Base-by-base conservation (phyloP, 257 asterid genomes). In the Rauvolfia tetraphylla region DNA sequence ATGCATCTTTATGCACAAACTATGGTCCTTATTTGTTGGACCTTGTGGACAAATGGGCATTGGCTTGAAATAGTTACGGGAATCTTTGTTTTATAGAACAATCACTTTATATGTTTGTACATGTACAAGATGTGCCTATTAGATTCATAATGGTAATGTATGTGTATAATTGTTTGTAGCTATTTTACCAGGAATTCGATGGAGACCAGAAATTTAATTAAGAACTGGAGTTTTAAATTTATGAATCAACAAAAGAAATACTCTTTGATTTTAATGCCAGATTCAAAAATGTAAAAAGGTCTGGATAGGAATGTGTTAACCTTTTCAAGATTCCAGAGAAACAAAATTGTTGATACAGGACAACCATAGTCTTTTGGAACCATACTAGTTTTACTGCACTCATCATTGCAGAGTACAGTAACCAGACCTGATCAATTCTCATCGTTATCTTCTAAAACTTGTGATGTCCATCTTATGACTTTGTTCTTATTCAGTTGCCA, bases 401-500 rank as follows among this genome's bases (percentile, higher is more conserved):
- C 20, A 3, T 29, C 20, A 3, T 65, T 33, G 44, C 46, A 65
- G 46, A 65, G 46, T 34, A 20, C 70, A 65, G 46, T 46, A 25
- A 0, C 11, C 13, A 2, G 4, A 36, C 7, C 10, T 10, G 27
- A 61, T 39, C 34, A 38, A 38, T 65, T 66, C 67, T 66, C 49
- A 3, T 25, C 41, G 53, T 38, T 58, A 17, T 25, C 31, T 42
- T 31, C 49, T 62, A 62, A 75, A 75, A 10, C 61, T 20, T 75
- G 25, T 31, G 7, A 48, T 48, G 27, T 66, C 31, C 23, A 36
- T 33, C 49, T n/a, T n/a, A n/a, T n/a, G n/a, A n/a, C n/a, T n/a
- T 62, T 75, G 72, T 75, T 70, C 66, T 42, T 29, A 7, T 75
- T 51, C 1, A 5, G 2, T 71, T 68, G 42, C 61, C 75, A 71